Evolutionary conservation across 306 rosid genomes (phyloP), one percentile per base, ranked within the genome.

Genomic region (Rosa lucieae): DNA sequence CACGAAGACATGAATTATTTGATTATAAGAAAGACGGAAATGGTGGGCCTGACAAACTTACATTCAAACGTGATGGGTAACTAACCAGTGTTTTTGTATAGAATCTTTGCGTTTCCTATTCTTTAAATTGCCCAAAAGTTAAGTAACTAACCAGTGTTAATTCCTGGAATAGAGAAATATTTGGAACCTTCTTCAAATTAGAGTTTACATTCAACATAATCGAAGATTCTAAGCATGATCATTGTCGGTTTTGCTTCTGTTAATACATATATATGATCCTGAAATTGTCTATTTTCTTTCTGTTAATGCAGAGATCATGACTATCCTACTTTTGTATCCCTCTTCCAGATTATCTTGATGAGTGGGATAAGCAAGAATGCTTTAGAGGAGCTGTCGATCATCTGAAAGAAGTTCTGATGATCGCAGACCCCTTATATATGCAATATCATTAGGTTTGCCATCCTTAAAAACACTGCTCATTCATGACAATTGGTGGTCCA

Each of bases 331-430:
- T 42, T 43, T 66, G 15, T 42, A 21, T 52, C 21, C 55, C 17
- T 85, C 46, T 66, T 81, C 81, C 90, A 96, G 98, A 83, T 96
- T 83, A 82, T 96, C 76, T 85, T 96, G 84, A 88, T 96, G 98
- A 90, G 89, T 47, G 99, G 97, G 51, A 87, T 96, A 77, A 93
- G 96, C 86, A 91, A 87, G 87, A 85, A 78, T 86, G 90, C 98
- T 78, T 73, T 88, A 74, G 99, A 93, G 88, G 99, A 96, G 79
- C 88, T 96, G 68, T 23, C 26, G 26, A 23, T 90, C 97, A 39
- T 93, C 98, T 63, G 97, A 96, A 77, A 96, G 82, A 87, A 65
- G 76, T 82, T 75, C 78, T 17, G 98, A 88, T 67, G 98, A 91
- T 79, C 99, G 96, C 67, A 43, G 88, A 68, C 94, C 99, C 72